Base-by-base conservation (phyloP, 2,329 filamentous ascomycete genomes). In the Clonostachys chloroleuca region DNA sequence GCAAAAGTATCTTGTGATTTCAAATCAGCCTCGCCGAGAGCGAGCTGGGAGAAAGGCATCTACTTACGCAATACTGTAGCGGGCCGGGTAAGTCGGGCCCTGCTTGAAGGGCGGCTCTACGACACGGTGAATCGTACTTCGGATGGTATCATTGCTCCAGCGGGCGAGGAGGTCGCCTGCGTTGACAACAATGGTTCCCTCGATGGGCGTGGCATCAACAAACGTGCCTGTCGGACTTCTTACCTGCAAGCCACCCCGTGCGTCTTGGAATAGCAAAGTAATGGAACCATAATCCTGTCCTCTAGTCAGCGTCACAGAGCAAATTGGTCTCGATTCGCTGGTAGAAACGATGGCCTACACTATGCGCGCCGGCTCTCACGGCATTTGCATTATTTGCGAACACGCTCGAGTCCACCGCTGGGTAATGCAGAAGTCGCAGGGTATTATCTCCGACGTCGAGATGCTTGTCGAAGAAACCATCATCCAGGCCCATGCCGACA, bases 121-220 rank as follows among this genome's bases (percentile, higher is more conserved):
- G 1, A 96, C 92, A 12, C 91, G 83, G 66, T 96, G 92, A 50
- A 91, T 81, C 5, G 92, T 96, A 61, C 87, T 92, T 70, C 87
- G 91, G 69, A 96, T 95, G 5, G 81, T 87, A 59, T 95, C 89
- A 60, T 96, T 96, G 53, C 87, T 89, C 92, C 91, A 96, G 45
- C 91, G 76, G 2, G 89, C 86, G 44, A 96, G 72, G 55, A 96
- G 63, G 61, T 96, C 92, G 2, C 91, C 92, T 0, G 91, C 91
- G 59, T 96, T 96, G 53, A 96, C 80, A 12, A 96, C 89, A 39
- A 94, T 86, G 0, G 89, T 91, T 47, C 83, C 84, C 35, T 83
- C 74, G 50, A 95, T 92, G 0, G 92, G 91, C 7, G 81, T 89
- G 2, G 89, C 92, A 59, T 96, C 82, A 37, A 96, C 83, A 58